Conservation (phyloP, 768 basidiomycete species). For the Trametes punicea region DNA sequence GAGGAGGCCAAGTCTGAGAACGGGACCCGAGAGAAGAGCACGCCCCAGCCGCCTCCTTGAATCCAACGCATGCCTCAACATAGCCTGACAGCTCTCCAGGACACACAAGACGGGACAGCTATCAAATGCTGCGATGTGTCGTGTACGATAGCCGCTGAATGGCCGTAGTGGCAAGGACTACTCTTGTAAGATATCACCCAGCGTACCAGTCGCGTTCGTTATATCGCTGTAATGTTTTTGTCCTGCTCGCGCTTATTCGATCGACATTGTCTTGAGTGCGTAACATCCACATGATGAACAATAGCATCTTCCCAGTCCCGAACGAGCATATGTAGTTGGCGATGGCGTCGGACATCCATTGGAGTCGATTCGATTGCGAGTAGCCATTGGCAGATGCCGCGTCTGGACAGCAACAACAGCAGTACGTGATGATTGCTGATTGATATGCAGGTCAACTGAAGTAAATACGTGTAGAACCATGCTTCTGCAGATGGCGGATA, state of each 20-base stretch:
- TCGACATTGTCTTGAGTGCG: not conserved
- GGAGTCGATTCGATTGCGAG: too few relatives aligned
- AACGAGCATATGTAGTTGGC: too few relatives aligned
- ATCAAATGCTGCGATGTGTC: not conserved
- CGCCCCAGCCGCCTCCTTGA: constrained; percentile 4
- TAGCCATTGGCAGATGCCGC: too few relatives aligned
- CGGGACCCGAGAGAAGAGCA: not conserved
- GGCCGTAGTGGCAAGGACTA: not conserved
- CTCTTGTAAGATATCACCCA: constrained; percentile 7
- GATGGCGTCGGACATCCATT: too few relatives aligned
- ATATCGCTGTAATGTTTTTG: not conserved
- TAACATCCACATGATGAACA: not conserved
- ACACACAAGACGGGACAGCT: not conserved
- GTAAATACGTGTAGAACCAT: too few relatives aligned
- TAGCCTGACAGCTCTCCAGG: not conserved
- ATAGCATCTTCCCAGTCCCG: too few relatives aligned
- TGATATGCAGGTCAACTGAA: too few relatives aligned
- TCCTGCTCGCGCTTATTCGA: not conserved
- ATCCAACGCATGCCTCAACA: not conserved
- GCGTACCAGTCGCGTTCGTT: not conserved
- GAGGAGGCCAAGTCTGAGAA: not conserved
- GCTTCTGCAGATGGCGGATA: too few relatives aligned
- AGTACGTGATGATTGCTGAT: too few relatives aligned
- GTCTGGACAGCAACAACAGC: too few relatives aligned
- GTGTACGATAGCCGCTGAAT: not conserved